Evolutionary conservation across 805 yeast genomes (phyloP).

Genomic region (Monosporozyma unispora): DNA sequence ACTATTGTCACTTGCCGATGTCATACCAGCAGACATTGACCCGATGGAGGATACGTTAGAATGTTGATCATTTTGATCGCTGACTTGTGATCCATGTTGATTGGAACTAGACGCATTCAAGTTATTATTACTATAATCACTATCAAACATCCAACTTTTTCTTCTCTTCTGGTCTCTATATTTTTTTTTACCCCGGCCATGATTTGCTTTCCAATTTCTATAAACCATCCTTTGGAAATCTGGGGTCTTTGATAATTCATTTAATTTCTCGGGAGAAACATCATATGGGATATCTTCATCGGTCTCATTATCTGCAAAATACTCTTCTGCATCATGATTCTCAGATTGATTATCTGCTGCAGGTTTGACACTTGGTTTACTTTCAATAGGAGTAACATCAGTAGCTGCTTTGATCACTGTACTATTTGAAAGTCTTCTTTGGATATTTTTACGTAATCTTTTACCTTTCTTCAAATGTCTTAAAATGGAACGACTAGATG

Average conservation of each 20-base stretch:
- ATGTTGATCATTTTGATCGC: not conserved
- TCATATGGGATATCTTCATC: slow-evolving; percentile 19
- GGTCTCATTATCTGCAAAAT: slow-evolving; percentile 22
- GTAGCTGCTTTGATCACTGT: not conserved
- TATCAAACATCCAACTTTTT: slow-evolving; percentile 14
- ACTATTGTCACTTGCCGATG: slow-evolving; percentile 9
- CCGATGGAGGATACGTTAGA: not conserved
- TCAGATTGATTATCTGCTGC: slow-evolving; percentile 3
- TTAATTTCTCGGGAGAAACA: slow-evolving; percentile 12
- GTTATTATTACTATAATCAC: slow-evolving; percentile 12
- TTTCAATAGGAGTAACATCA: not conserved
- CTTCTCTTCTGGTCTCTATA: slow-evolving; percentile 16
- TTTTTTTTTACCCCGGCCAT: slow-evolving; percentile 2
- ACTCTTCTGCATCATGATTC: slow-evolving; percentile 12
- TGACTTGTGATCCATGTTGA: not conserved
- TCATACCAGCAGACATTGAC: not conserved
- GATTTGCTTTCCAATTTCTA: slow-evolving; percentile 26
- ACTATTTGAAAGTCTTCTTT: slow-evolving; percentile 8
- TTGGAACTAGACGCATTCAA: not conserved
- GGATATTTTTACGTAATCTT: slow-evolving; percentile 13
- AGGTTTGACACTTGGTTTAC: not conserved
- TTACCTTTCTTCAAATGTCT: slow-evolving; percentile 16
- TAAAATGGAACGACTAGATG: slow-evolving; percentile 6
- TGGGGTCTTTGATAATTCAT: slow-evolving; percentile 33
- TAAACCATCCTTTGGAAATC: slow-evolving; percentile 39